Evolutionary conservation across 2,329 filamentous ascomycete genomes (phyloP), one percentile per base, ranked within the genome.

Genomic region (Diaporthe sp.): DNA sequence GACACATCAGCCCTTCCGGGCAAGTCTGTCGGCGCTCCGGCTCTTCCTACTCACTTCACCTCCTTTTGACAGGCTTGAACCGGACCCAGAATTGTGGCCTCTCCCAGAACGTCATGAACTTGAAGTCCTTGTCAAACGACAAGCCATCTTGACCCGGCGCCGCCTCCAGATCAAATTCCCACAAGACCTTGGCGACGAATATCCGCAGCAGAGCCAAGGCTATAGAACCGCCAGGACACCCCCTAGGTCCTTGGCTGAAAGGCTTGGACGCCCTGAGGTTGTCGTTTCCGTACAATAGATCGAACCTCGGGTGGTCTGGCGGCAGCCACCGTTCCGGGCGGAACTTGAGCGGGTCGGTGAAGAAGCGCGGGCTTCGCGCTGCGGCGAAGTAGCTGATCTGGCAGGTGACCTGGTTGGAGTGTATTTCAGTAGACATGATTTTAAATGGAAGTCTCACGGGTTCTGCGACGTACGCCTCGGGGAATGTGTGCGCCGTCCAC

Each of bases 101-200:
- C n/a, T 75, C 65, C 75, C 75, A 77, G 8, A 77, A 75, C 2
- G 65, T 62, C 0, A 77, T 28, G 15, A 68, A 77, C 46, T 46
- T 77, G 71, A 77, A 77, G 31, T 77, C 73, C 53, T 70, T 72
- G 17, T 76, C 70, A 46, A 77, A 77, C 0, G 62, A 73, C 42
- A 77, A 44, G 2, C 5, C 44, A 0, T 73, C 51, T 44, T 69
- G 51, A 39, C 55, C 74, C 13, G 77, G 68, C 19, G 10, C 68
- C 28, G 68, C 44, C 25, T 76, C 76, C 3, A 75, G 42, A 9
- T 74, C 68, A 15, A 74, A 72, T 31, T 73, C 22, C 71, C 70
- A 76, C 37, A 74, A 22, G 4, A 71, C 57, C 25, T 74, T 74
- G 2, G 74, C 62, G 2, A 71, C 5, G 19, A 74, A 76, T 19